Conservation (phyloP, 208 protist genomes). For the Crithidia fasciculata region DNA sequence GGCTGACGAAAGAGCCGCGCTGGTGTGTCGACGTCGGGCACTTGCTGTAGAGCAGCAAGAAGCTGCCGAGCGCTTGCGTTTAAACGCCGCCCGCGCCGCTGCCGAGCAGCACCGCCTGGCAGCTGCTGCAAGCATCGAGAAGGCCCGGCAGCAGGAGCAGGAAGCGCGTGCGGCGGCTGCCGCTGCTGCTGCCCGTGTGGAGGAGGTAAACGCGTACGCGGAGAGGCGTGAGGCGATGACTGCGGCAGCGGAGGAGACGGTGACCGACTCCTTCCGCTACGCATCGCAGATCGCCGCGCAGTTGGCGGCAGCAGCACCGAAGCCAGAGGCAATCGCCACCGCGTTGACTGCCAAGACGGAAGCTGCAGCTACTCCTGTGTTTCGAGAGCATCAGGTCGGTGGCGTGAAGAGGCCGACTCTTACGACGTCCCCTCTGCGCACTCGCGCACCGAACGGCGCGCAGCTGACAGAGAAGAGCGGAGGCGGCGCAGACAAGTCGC, state of each 20-base stretch:
- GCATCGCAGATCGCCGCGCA: conserved; percentile 25
- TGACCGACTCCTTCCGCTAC: conserved; percentile 30
- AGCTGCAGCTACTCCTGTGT: background rate
- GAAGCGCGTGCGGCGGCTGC: conserved; percentile 5
- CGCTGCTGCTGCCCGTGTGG: conserved; percentile 19
- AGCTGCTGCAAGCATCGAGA: conserved; percentile 12
- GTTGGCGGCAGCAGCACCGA: conserved; percentile 22
- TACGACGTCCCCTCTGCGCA: background rate
- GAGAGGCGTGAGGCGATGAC: conserved; percentile 21
- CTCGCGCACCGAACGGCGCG: background rate
- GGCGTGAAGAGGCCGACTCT: background rate
- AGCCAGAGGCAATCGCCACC: background rate
- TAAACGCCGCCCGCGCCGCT: conserved; percentile 29
- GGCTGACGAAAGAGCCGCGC: conserved; percentile 38
- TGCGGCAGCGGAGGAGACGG: conserved; percentile 19
- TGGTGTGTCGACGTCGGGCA: conserved; percentile 31
- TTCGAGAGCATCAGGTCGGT: conserved; percentile 23
- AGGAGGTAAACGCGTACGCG: conserved; percentile 38
- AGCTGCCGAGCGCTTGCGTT: conserved; percentile 44
- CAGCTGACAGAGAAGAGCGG: background rate
- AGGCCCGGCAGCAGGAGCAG: conserved; percentile 7
- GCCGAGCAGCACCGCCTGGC: conserved; percentile 40
- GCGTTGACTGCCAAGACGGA: background rate
- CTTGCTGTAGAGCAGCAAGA: conserved; percentile 37
- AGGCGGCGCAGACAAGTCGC: too few species aligned